Evolutionary conservation across 1,284 basidiomycete species (phyloP).

Genomic region (Boletellus deceptivus): DNA sequence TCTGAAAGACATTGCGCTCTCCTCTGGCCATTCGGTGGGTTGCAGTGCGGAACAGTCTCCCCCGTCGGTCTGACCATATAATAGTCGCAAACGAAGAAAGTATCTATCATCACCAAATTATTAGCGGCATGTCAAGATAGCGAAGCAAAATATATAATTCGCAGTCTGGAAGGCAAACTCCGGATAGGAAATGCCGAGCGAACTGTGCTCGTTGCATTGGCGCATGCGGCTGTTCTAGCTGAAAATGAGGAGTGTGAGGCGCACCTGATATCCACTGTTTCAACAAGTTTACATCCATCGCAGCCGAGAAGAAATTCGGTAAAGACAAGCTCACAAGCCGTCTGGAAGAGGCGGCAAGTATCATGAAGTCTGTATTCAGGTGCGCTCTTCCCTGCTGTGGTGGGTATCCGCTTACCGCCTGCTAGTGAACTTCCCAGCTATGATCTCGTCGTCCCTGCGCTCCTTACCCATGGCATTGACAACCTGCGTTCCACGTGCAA

Average conservation of each 20-base stretch:
- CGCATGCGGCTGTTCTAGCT: slow-evolving; percentile 81
- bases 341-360: slow-evolving; percentile 78
- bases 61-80: slow-evolving; percentile 2
- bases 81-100: slow-evolving; percentile 90
- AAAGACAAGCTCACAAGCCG: slow-evolving; percentile 71
- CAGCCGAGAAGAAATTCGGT: slow-evolving; percentile 72
- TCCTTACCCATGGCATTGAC: slow-evolving; percentile 79
- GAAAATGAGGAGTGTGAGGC: slow-evolving; percentile 65
- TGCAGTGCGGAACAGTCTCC: not conserved
- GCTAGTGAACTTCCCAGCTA: slow-evolving; percentile 90
- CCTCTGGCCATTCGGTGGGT: slow-evolving; percentile 76
- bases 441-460: slow-evolving; percentile 90
- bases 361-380: slow-evolving; percentile 93
- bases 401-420: slow-evolving; percentile 1
- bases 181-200: slow-evolving; percentile 97
- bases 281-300: slow-evolving; percentile 1
- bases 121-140: slow-evolving; percentile 88
- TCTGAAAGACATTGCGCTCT: slow-evolving; percentile 84
- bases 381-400: slow-evolving; percentile 31
- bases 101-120: slow-evolving; percentile 93
- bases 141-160: slow-evolving; percentile 94
- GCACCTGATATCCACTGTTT: not conserved
- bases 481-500: slow-evolving; percentile 77
- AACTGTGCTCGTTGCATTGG: slow-evolving; percentile 85
- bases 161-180: slow-evolving; percentile 95